Percentiles rank a stretch among this genome's conserved stretches.
Evolutionary conservation across 805 yeast genomes (phyloP).

Genomic region (Saccharomycopsis lassenensis): DNA sequence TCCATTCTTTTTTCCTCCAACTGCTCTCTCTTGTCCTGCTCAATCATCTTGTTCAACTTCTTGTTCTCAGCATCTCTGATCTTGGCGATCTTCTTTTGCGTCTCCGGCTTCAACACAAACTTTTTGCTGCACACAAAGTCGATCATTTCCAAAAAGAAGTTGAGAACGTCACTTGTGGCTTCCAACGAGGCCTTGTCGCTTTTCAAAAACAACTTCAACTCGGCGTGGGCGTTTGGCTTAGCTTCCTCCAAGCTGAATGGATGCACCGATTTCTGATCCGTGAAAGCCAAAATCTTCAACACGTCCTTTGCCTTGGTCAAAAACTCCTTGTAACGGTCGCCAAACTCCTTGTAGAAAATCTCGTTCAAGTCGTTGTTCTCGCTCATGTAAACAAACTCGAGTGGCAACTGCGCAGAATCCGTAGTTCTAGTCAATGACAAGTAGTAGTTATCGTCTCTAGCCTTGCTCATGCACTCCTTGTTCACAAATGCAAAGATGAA

Average conservation of each 20-base stretch:
- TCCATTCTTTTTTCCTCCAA: constrained; percentile 62
- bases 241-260: constrained; percentile 57
- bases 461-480: constrained; percentile 68
- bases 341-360: constrained; percentile 37
- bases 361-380: constrained; percentile 79
- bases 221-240: constrained; percentile 35
- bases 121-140: constrained; percentile 43
- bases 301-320: constrained; percentile 28
- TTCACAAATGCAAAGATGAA: constrained; percentile 79
- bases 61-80: constrained; percentile 65
- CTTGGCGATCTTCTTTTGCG: constrained; percentile 62
- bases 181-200: constrained; percentile 37
- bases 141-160: constrained; percentile 46
- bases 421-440: constrained; percentile 75
- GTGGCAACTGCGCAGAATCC: constrained; percentile 53
- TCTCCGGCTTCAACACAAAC: constrained; percentile 58
- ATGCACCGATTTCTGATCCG: constrained; percentile 71
- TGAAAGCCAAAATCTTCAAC: constrained; percentile 61
- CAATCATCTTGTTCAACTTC: constrained; percentile 61
- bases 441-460: constrained; percentile 68
- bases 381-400: constrained; percentile 74
- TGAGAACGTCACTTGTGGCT: constrained; percentile 38
- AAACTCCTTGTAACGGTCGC: constrained; percentile 36
- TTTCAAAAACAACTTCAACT: constrained; percentile 45
- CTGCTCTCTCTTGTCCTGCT: constrained; percentile 55